phyloP scores from a whole-genome alignment of 768 basidiomycete genomes.

The Mrakia blollopis region DNA sequence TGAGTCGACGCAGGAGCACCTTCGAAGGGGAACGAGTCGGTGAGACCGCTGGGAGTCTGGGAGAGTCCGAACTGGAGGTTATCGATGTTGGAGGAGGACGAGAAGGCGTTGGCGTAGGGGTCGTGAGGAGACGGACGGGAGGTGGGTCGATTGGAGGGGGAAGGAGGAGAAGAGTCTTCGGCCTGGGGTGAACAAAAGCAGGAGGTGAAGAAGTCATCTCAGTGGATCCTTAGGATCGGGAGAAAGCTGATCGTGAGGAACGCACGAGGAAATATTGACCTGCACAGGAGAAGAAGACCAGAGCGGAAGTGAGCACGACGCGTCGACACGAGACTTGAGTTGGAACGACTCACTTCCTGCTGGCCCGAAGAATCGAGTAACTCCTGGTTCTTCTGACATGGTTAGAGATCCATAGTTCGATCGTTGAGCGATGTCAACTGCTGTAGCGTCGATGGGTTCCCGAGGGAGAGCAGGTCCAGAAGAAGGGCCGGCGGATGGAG shows the following conservation, averaged over 20 bases:
- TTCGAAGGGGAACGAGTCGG: conserved; percentile 13
- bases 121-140: neutral
- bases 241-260: neutral
- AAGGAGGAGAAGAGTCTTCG: neutral
- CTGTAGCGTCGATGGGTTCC: neutral
- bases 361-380: neutral
- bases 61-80: conserved; percentile 5
- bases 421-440: neutral
- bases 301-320: neutral
- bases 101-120: conserved; percentile 1
- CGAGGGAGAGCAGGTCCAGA: neutral
- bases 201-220: neutral
- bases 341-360: neutral
- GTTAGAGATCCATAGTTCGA: conserved; percentile 2
- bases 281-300: neutral
- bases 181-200: neutral
- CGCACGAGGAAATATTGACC: conserved; percentile 8
- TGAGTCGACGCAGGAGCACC: neutral
- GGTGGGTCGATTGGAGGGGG: neutral
- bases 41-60: conserved; percentile 5
- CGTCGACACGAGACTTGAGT: neutral
- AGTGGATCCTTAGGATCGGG: neutral
- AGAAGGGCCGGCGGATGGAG: neutral
- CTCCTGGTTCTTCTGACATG: conserved; percentile 11
- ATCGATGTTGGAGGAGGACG: neutral